Conservation (phyloP, 2,329 filamentous ascomycete species). For the Chrysoporthe austroafricana region DNA sequence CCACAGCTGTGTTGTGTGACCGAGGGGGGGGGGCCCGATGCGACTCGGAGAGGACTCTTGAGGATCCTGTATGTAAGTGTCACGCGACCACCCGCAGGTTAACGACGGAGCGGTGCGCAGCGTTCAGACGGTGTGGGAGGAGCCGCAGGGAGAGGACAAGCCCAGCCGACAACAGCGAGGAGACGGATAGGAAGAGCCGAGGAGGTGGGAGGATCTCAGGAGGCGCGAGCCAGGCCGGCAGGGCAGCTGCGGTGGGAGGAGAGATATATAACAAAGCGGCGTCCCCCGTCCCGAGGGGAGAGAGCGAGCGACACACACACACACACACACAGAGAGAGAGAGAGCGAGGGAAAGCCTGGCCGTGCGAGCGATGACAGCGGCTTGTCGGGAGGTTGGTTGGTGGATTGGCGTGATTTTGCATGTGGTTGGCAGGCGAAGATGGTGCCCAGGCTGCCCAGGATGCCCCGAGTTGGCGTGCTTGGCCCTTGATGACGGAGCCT, state of each 20-base stretch:
- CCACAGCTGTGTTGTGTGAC: not conserved
- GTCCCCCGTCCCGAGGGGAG: not conserved
- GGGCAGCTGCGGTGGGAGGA: no score
- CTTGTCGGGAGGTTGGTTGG: not conserved
- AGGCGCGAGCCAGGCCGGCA: not conserved
- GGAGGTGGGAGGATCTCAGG: not conserved
- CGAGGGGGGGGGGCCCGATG: not conserved
- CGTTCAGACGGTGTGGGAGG: not conserved
- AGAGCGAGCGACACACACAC: not conserved
- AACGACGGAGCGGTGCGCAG: not conserved
- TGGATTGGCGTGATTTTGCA: not conserved
- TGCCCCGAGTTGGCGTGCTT: conserved; percentile 4
- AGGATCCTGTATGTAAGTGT: conserved; percentile 16
- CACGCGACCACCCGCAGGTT: conserved; percentile 12
- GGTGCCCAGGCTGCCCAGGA: not conserved
- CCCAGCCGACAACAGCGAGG: not conserved
- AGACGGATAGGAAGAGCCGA: not conserved
- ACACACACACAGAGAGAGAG: not conserved
- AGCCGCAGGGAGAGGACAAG: not conserved
- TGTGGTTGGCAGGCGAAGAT: not conserved
- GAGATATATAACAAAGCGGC: no score
- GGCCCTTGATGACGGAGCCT: conserved; percentile 6
- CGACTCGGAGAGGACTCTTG: not conserved
- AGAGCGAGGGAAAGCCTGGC: not conserved
- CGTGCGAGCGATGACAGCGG: no score